Evolutionary conservation across 1,284 basidiomycete genomes (phyloP).

Genomic region (Ustilago bromivora): DNA sequence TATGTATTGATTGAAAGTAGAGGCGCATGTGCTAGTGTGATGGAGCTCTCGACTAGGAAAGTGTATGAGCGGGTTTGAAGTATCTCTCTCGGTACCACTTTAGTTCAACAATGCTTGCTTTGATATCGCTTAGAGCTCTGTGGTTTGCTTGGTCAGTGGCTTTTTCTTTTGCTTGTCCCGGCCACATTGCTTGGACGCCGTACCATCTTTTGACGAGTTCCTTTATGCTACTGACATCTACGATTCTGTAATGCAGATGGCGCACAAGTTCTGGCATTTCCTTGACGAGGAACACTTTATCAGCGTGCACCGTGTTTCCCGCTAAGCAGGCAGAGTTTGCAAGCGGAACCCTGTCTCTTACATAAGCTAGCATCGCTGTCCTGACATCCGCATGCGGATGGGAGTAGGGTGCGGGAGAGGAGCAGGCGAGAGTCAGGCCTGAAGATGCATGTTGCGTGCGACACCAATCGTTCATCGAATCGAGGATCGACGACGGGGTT

Average conservation of each 20-base stretch:
- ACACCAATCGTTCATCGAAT: conserved; percentile 21
- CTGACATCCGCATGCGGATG: conserved; percentile 70
- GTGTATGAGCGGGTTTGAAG: neutral
- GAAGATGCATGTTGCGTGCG: conserved; percentile 46
- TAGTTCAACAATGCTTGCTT: conserved; percentile 77
- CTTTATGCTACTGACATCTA: conserved; percentile 77
- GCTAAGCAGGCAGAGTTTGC: conserved; percentile 77
- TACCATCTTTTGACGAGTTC: conserved; percentile 83
- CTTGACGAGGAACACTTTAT: conserved; percentile 78
- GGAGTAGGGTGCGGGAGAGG: conserved; percentile 21
- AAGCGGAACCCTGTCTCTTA: conserved; percentile 71
- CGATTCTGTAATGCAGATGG: conserved; percentile 72
- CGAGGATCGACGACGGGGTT: neutral
- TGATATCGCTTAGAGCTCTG: conserved; percentile 83
- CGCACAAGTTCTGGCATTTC: conserved; percentile 77
- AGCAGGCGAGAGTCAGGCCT: conserved; percentile 57
- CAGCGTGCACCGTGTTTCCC: conserved; percentile 83
- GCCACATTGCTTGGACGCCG: conserved; percentile 72
- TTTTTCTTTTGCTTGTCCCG: neutral
- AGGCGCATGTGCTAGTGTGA: too few species aligned
- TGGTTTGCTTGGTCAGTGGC: neutral
- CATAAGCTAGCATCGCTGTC: conserved; percentile 70
- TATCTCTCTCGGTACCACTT: conserved; percentile 67
- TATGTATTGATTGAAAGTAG: neutral
- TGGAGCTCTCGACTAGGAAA: too few species aligned